phyloP scores from a whole-genome alignment of 257 asterid species.

The Scutellaria galericulata region DNA sequence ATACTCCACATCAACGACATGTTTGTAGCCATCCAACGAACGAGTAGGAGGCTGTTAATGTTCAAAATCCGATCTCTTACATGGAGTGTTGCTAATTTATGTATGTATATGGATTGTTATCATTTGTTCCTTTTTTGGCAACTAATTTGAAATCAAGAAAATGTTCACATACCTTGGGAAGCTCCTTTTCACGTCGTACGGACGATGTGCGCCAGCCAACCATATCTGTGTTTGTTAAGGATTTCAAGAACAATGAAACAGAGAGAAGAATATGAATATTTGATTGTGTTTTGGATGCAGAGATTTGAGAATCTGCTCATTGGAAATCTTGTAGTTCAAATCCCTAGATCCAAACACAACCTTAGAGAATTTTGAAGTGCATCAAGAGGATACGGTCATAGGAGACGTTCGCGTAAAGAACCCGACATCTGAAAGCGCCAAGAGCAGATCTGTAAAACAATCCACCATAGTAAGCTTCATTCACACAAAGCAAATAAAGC shows the following conservation, averaged over 20 bases:
- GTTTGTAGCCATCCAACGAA: slow-evolving; percentile 91
- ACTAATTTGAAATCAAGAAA: not conserved
- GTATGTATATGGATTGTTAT: not conserved
- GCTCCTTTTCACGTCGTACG: slow-evolving; percentile 55
- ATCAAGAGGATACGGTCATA: slow-evolving; percentile 64
- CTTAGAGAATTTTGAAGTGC: not conserved
- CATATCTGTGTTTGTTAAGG: slow-evolving; percentile 49
- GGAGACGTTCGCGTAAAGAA: slow-evolving; percentile 93
- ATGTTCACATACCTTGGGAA: slow-evolving; percentile 43
- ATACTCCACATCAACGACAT: slow-evolving; percentile 81
- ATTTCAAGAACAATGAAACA: slow-evolving; percentile 30
- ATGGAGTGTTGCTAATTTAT: no score
- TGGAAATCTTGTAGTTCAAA: no score
- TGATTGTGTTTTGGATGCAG: no score
- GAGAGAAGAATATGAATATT: slow-evolving; percentile 1
- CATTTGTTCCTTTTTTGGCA: not conserved
- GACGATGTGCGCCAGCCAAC: slow-evolving; percentile 72
- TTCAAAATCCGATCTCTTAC: slow-evolving; percentile 20
- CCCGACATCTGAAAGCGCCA: slow-evolving; percentile 80
- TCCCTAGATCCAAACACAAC: no score
- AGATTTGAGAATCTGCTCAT: no score
- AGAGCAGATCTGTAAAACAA: slow-evolving; percentile 83
- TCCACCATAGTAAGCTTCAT: slow-evolving; percentile 27
- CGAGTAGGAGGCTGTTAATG: slow-evolving; percentile 63
- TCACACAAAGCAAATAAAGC: slow-evolving; percentile 18